Conservation (phyloP, 164 flowering plant genomes). For the Nymphaea colorata region DNA sequence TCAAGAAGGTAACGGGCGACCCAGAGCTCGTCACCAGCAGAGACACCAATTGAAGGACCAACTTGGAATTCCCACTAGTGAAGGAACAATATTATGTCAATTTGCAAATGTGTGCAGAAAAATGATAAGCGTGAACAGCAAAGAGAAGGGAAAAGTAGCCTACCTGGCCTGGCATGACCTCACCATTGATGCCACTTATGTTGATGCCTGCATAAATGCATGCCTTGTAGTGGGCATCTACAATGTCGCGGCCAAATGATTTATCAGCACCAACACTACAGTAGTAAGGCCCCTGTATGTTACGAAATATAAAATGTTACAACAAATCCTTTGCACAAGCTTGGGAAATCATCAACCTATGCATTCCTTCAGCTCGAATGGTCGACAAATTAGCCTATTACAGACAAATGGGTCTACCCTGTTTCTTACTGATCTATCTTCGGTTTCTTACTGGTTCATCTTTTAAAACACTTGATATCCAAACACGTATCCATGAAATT, state of each 20-base stretch:
- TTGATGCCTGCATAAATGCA: constrained; percentile 3
- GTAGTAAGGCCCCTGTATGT: constrained; percentile 1
- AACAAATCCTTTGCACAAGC: too few species aligned
- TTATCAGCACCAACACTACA: constrained; percentile 3
- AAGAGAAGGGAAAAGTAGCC: background rate
- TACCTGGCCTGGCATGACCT: constrained; percentile 7
- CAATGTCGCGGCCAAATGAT: constrained; percentile 1
- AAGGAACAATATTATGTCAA: background rate
- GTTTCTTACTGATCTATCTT: too few species aligned
- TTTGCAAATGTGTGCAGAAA: background rate
- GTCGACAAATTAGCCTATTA: too few species aligned
- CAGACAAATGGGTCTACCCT: too few species aligned
- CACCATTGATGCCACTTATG: constrained; percentile 7
- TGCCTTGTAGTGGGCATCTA: constrained; percentile 4
- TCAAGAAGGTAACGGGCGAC: constrained; percentile 3
- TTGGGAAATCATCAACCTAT: too few species aligned
- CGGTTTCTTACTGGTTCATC: too few species aligned
- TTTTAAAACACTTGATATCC: too few species aligned
- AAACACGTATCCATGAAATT: too few species aligned
- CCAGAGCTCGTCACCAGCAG: constrained; percentile 2
- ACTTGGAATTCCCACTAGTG: constrained; percentile 4
- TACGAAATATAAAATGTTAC: too few species aligned
- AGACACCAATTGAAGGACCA: constrained; percentile 2
- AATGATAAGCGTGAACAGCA: background rate
- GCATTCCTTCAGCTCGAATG: too few species aligned